These are phyloP conservation scores for Platanus orientalis DNA, from an alignment of 164 flowering plant species.

Conservation along the genomic window DNA sequence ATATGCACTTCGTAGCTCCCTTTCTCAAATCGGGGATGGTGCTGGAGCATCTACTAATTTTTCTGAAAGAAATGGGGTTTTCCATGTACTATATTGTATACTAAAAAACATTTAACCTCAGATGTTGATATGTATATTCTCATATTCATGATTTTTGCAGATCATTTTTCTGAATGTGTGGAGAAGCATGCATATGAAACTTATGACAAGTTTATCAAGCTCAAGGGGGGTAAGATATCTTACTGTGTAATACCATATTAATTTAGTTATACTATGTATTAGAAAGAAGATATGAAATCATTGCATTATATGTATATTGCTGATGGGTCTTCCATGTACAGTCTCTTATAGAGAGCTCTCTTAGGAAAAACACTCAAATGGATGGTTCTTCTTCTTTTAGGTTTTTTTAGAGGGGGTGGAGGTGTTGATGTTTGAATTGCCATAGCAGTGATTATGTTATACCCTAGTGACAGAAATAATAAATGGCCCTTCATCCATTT, in stretches of 20 bases:
- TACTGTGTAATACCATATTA: neutral
- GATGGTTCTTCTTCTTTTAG: too few species aligned
- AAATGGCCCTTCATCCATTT: neutral
- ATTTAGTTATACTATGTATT: neutral
- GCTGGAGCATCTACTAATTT: too few species aligned
- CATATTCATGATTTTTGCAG: constrained; percentile 34
- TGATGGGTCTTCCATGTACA: neutral
- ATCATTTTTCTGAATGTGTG: constrained; percentile 96
- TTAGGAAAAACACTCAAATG: too few species aligned
- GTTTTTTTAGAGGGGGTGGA: too few species aligned
- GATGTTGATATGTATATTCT: neutral
- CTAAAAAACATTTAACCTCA: neutral
- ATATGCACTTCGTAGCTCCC: too few species aligned
- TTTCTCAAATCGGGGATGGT: too few species aligned
- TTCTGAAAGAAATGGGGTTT: too few species aligned
- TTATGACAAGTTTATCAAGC: constrained; percentile 90
- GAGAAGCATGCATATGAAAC: constrained; percentile 89
- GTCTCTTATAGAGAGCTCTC: neutral
- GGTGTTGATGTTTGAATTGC: neutral
- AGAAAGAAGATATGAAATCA: neutral
- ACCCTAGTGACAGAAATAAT: neutral
- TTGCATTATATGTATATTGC: neutral
- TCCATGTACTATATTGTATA: too few species aligned
- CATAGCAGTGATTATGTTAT: too few species aligned
- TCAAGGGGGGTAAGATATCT: constrained; percentile 56